Percentiles rank a stretch among this genome's conserved stretches.
These are phyloP conservation scores for Cyberlindnera suaveolens DNA, from an alignment of 805 yeast genomes.

Conservation along the genomic window DNA sequence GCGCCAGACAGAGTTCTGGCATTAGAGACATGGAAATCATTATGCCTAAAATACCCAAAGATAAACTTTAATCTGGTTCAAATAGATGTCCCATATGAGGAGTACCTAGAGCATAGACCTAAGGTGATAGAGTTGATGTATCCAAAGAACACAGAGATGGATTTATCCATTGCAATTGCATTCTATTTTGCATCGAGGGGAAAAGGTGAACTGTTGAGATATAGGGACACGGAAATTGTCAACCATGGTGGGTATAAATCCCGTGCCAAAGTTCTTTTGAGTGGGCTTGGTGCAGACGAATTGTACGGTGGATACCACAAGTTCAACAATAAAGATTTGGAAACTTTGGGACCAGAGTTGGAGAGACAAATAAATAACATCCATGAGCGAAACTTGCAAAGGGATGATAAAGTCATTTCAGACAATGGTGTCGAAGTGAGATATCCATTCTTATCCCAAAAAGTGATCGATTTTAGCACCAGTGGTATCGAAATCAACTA, in stretches of 20 bases:
- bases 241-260: constrained; percentile 34
- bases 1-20: constrained; percentile 87
- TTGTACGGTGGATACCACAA: constrained; percentile 93
- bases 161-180: constrained; percentile 89
- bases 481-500: constrained; percentile 42
- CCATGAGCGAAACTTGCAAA: constrained; percentile 72
- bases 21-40: constrained; percentile 47
- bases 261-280: constrained; percentile 62
- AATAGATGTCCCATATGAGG: constrained; percentile 65
- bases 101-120: constrained; percentile 45
- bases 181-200: constrained; percentile 85
- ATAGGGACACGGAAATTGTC: constrained; percentile 10
- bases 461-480: constrained; percentile 46
- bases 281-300: constrained; percentile 98
- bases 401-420: constrained; percentile 87
- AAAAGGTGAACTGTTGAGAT: constrained; percentile 24
- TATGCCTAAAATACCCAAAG: constrained; percentile 38
- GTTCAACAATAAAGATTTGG: constrained; percentile 45
- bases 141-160: constrained; percentile 92
- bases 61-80: constrained; percentile 50
- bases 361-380: constrained; percentile 66
- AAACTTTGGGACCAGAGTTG: constrained; percentile 51
- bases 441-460: constrained; percentile 75
- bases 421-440: constrained; percentile 86
- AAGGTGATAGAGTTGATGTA: constrained; percentile 62